Base-by-base conservation (phyloP, 169 alveolate species). In the Cryptosporidium parvum region DNA sequence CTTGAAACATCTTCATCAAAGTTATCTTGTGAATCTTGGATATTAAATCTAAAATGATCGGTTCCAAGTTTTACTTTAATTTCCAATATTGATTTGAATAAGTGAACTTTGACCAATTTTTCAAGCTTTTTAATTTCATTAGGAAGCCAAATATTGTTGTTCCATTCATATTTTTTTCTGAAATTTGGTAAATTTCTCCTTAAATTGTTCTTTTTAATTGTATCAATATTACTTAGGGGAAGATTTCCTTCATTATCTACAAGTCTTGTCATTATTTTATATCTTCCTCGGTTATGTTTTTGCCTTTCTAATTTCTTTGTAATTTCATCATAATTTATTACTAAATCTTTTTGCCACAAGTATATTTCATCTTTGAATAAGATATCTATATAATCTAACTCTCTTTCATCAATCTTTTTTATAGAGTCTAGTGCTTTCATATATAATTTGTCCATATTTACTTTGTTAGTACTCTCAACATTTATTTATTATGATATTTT, bases 131-230 rank as follows among this genome's bases (percentile, higher is more conserved):
- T 62, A 37, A 80, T 62, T 51, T 80, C 89, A 62, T 45, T 45
- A 9, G 89, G 75, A 5, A 80, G 31, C 89, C 89, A 80, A 44
- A 80, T 80, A 39, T 65, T 65, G 68, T 62, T 59, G 44, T 65
- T 80, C 89, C 89, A 80, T 23, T 80, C 89, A 33, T 80, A 80
- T 21, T 80, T 80, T 42, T 42, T 80, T 61, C 89, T 80, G 42
- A 59, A 80, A 23, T 65, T 80, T 61, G 89, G 89, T 44, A 80
- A 80, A 42, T 62, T 62, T 18, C 89, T 59, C 4, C 75, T 59
- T 23, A 65, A 39, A 12, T 65, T 61, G 35, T 80, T 80, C 59
- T 80, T 80, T 14, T 6, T 23, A 26, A 80, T 62, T 9, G 89
- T 44, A 44, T 80, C 89, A 21, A n/a, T 7, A 42, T 80, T 80